phyloP scores from a whole-genome alignment of 805 yeast genomes.

The Priceomyces medius region DNA sequence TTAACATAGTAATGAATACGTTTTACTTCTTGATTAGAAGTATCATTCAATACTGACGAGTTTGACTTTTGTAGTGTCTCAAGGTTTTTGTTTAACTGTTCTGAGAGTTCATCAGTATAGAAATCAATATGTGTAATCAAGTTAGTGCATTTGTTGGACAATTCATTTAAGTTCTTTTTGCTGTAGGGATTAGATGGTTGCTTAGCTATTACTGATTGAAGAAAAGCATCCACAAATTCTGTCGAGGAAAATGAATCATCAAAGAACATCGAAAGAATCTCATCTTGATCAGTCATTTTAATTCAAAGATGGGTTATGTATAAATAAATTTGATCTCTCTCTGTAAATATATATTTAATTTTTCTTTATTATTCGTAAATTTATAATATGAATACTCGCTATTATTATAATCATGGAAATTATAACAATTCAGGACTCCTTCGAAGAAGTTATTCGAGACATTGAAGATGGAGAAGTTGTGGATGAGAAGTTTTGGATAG shows the following conservation, averaged over 20 bases:
- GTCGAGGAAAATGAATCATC: slow-evolving; percentile 65
- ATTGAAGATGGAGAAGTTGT: slow-evolving; percentile 19
- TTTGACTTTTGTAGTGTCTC: slow-evolving; percentile 45
- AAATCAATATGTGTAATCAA: slow-evolving; percentile 61
- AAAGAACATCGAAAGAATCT: slow-evolving; percentile 63
- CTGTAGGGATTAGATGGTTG: slow-evolving; percentile 12
- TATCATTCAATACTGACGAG: slow-evolving; percentile 17
- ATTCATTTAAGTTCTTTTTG: slow-evolving; percentile 32
- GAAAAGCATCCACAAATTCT: slow-evolving; percentile 62
- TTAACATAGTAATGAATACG: slow-evolving; percentile 67
- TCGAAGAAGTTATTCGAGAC: slow-evolving; percentile 44
- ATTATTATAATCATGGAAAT: slow-evolving; percentile 18
- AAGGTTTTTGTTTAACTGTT: slow-evolving; percentile 47
- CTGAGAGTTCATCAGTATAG: slow-evolving; percentile 57
- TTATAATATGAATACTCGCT: too few species aligned
- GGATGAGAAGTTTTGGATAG: slow-evolving; percentile 46
- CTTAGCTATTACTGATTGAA: slow-evolving; percentile 35
- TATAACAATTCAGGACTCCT: slow-evolving; percentile 44
- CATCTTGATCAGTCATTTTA: slow-evolving; percentile 17
- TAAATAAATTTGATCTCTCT: too few species aligned
- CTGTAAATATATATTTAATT: too few species aligned
- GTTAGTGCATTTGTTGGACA: slow-evolving; percentile 49
- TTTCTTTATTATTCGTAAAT: too few species aligned
- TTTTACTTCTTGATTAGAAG: slow-evolving; percentile 41
- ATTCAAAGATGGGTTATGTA: background rate